Conservation (phyloP, 306 rosid species). For the Inga oerstediana region DNA sequence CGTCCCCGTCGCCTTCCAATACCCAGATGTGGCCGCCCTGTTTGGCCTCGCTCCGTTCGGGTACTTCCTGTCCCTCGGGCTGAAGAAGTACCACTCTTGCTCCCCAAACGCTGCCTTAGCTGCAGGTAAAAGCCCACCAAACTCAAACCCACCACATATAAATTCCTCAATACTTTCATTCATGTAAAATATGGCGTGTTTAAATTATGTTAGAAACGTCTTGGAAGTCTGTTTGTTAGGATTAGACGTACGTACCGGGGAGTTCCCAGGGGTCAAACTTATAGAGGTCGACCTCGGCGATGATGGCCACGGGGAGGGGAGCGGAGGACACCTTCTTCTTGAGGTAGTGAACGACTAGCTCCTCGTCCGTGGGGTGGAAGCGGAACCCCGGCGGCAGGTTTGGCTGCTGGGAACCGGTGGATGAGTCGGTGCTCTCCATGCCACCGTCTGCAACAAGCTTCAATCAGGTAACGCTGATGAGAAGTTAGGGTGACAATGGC, state of each 20-base stretch:
- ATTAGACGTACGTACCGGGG: slow-evolving; percentile 57
- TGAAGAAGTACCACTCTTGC: slow-evolving; percentile 94
- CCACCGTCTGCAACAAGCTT: neutral
- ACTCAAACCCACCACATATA: neutral
- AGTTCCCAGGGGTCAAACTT: slow-evolving; percentile 98
- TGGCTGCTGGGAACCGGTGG: slow-evolving; percentile 68
- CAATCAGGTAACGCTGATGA: slow-evolving; percentile 11
- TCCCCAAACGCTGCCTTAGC: slow-evolving; percentile 96
- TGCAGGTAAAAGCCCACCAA: slow-evolving; percentile 19
- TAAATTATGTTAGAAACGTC: neutral
- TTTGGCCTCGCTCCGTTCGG: slow-evolving; percentile 97
- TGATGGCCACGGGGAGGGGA: slow-evolving; percentile 76
- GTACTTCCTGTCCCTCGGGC: slow-evolving; percentile 93
- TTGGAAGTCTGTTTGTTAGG: neutral
- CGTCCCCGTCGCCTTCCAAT: slow-evolving; percentile 98
- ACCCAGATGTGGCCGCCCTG: slow-evolving; percentile 91
- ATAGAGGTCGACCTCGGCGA: slow-evolving; percentile 94
- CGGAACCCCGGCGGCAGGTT: slow-evolving; percentile 92
- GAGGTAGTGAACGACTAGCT: slow-evolving; percentile 91
- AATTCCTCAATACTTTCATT: neutral
- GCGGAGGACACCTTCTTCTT: slow-evolving; percentile 70
- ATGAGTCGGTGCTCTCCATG: slow-evolving; percentile 93
- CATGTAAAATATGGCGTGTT: neutral
- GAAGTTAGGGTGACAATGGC: slow-evolving; percentile 27
- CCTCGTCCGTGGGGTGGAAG: slow-evolving; percentile 97